Conservation (phyloP, 2,329 filamentous ascomycete genomes). For the Hansfordia pulvinata region DNA sequence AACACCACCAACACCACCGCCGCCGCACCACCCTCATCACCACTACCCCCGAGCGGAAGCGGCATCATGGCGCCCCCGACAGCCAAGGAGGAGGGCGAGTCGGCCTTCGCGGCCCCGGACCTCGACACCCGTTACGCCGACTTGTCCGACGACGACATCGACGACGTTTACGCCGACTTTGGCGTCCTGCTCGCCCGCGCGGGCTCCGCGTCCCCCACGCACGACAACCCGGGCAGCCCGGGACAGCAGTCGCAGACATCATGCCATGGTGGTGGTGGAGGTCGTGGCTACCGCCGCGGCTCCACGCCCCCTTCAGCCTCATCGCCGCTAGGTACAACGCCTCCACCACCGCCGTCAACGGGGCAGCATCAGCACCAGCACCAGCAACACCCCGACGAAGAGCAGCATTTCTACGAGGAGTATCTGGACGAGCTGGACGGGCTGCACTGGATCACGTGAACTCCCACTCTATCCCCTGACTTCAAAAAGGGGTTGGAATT, state of each 20-base stretch:
- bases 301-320: too few species aligned
- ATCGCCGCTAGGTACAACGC: too few species aligned
- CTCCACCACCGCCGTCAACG: too few species aligned
- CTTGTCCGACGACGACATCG: slow-evolving; percentile 26
- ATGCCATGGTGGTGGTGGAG: too few species aligned
- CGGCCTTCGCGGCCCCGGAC: slow-evolving; percentile 32
- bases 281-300: too few species aligned
- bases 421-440: slow-evolving; percentile 42
- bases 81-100: slow-evolving; percentile 27
- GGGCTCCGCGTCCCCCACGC: slow-evolving; percentile 1
- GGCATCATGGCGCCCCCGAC: slow-evolving; percentile 8
- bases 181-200: slow-evolving; percentile 31
- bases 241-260: too few species aligned
- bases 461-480: background rate
- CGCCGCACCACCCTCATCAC: slow-evolving; percentile 1
- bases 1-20: too few species aligned
- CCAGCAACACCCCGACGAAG: slow-evolving; percentile 20
- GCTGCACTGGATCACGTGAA: slow-evolving; percentile 29
- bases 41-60: slow-evolving; percentile 1
- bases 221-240: slow-evolving; percentile 7
- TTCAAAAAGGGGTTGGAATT: too few species aligned
- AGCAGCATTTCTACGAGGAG: slow-evolving; percentile 34
- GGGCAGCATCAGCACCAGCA: too few species aligned
- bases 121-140: slow-evolving; percentile 29
- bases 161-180: slow-evolving; percentile 42